Conservation (phyloP, 257 asterid genomes). For the Nicotiana noctiflora region DNA sequence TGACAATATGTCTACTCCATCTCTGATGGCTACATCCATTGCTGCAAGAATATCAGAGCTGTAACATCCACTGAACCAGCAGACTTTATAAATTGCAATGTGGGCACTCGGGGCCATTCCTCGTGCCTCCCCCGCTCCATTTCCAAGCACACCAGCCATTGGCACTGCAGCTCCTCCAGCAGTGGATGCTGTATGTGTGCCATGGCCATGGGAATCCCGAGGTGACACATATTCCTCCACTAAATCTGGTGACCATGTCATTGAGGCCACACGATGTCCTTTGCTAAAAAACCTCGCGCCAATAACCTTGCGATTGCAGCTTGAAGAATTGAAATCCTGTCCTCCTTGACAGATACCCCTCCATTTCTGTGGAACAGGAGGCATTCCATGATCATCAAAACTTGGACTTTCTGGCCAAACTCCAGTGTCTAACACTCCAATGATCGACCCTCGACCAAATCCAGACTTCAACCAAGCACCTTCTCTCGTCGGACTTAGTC, state of each 20-base stretch:
- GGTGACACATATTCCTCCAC: slow-evolving; percentile 58
- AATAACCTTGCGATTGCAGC: slow-evolving; percentile 64
- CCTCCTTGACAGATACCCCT: slow-evolving; percentile 72
- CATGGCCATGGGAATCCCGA: slow-evolving; percentile 86
- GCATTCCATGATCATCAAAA: slow-evolving; percentile 65
- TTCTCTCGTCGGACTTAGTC: slow-evolving; percentile 38
- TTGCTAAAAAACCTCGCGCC: slow-evolving; percentile 75
- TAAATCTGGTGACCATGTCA: slow-evolving; percentile 23
- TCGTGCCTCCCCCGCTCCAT: slow-evolving; percentile 69
- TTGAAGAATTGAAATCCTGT: slow-evolving; percentile 42
- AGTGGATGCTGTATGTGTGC: slow-evolving; percentile 81
- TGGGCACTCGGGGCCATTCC: slow-evolving; percentile 87
- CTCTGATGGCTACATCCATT: slow-evolving; percentile 72
- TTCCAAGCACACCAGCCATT: slow-evolving; percentile 48
- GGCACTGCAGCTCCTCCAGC: slow-evolving; percentile 62
- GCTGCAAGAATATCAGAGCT: slow-evolving; percentile 93
- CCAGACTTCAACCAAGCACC: slow-evolving; percentile 60
- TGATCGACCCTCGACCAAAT: slow-evolving; percentile 66
- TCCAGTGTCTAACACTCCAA: slow-evolving; percentile 84
- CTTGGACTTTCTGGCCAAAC: slow-evolving; percentile 91
- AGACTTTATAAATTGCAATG: slow-evolving; percentile 69
- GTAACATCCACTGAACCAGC: slow-evolving; percentile 87
- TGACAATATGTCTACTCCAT: slow-evolving; percentile 76
- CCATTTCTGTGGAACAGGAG: slow-evolving; percentile 71
- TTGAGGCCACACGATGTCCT: slow-evolving; percentile 68